Evolutionary conservation across 345 rosid species (phyloP).

Genomic region (Syzygium aqueum): DNA sequence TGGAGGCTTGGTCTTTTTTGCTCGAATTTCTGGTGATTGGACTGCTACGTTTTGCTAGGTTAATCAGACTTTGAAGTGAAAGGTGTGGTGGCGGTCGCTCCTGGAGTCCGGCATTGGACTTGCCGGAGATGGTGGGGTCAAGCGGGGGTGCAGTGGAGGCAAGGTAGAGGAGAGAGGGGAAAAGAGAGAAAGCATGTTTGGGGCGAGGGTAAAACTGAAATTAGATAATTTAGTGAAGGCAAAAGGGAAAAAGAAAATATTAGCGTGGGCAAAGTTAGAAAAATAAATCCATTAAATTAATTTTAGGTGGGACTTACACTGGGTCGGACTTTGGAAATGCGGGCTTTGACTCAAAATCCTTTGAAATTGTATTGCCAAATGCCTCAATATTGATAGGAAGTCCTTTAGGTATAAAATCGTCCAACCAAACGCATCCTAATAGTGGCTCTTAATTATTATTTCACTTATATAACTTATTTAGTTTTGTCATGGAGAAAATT

Average conservation of each 20-base stretch:
- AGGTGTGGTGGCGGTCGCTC: neutral
- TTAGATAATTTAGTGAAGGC: neutral
- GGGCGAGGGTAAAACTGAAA: neutral
- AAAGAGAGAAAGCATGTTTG: fast-evolving
- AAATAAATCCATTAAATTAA: neutral
- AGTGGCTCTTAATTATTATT: neutral
- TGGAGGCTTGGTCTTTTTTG: neutral
- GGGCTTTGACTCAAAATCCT: neutral
- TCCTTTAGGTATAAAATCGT: neutral
- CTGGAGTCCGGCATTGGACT: neutral
- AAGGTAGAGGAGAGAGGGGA: neutral
- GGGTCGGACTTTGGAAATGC: neutral
- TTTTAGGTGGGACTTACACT: neutral
- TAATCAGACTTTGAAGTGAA: neutral
- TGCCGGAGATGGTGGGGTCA: neutral
- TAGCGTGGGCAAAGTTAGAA: neutral
- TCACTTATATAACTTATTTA: neutral
- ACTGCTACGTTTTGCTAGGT: neutral
- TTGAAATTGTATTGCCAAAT: neutral
- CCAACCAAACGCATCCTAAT: neutral
- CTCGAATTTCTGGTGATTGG: neutral
- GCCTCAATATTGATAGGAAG: neutral
- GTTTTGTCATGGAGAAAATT: neutral
- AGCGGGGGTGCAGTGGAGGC: neutral
- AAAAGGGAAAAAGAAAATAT: neutral